These are phyloP conservation scores for Eucalyptus melliodora DNA, from an alignment of 345 rosid species.

Conservation along the genomic window DNA sequence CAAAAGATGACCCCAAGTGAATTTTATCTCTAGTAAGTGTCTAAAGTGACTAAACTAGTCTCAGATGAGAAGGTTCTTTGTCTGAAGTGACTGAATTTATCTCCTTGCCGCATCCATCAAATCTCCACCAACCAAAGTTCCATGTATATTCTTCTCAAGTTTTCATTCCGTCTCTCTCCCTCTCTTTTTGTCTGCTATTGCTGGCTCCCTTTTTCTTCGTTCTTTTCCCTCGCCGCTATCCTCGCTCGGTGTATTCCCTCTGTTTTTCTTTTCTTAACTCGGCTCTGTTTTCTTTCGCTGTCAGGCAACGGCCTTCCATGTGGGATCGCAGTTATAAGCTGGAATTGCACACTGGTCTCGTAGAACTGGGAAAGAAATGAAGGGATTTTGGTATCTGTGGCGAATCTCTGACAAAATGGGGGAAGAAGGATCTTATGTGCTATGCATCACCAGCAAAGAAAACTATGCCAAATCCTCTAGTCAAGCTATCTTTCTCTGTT, in stretches of 20 bases:
- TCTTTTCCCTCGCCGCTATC: background rate
- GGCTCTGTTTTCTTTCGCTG: background rate
- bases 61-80: background rate
- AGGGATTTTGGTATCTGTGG: background rate
- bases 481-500: background rate
- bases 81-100: background rate
- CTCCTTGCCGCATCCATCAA: background rate
- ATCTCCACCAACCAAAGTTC: background rate
- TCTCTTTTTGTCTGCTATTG: background rate
- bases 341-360: background rate
- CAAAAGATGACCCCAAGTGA: background rate
- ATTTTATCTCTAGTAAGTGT: background rate
- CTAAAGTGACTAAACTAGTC: background rate
- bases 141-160: background rate
- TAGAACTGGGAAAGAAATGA: background rate
- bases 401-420: background rate
- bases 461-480: background rate
- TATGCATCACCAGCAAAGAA: background rate
- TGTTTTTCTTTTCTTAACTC: background rate
- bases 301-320: background rate
- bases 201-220: background rate
- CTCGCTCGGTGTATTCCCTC: background rate
- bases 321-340: background rate
- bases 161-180: background rate
- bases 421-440: background rate